Conservation (phyloP, 176 grass and related monocot species). For the Phoenix dactylifera region DNA sequence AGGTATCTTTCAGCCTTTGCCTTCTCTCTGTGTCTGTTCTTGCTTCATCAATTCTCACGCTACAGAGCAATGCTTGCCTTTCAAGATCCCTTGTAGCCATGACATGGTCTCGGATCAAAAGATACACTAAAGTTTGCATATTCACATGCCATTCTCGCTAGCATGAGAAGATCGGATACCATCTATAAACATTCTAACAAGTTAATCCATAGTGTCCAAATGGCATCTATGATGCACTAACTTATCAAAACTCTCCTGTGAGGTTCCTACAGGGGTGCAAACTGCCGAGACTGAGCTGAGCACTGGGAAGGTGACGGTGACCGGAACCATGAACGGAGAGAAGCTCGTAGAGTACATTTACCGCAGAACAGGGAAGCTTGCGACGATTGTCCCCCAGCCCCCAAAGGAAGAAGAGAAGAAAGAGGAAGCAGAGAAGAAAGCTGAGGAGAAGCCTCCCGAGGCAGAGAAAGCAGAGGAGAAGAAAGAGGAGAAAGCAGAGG, state of each 20-base stretch:
- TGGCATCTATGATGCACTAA: no score
- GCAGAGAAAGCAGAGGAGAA: constrained; percentile 17
- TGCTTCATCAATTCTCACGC: not conserved
- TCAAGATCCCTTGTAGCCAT: no score
- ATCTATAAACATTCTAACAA: no score
- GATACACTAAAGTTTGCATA: no score
- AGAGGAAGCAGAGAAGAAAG: constrained; percentile 15
- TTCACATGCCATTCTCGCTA: no score
- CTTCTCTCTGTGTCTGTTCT: not conserved
- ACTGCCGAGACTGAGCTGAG: constrained; percentile 33
- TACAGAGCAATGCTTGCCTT: no score
- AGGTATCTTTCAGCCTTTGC: constrained; percentile 26
- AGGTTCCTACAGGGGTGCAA: constrained; percentile 43
- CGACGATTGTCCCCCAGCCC: constrained; percentile 40
- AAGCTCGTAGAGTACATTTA: constrained; percentile 56
- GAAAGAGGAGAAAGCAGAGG: constrained; percentile 8
- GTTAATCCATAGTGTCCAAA: no score
- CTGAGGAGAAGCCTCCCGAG: constrained; percentile 13
- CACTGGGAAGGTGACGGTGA: constrained; percentile 45
- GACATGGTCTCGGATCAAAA: no score
- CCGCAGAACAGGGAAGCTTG: constrained; percentile 53
- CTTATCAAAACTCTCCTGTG: no score
- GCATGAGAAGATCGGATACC: no score
- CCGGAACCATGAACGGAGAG: constrained; percentile 34
- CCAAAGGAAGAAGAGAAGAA: constrained; percentile 36